phyloP scores from a whole-genome alignment of 441 rosid species.

The Hypseocharis bilobata region DNA sequence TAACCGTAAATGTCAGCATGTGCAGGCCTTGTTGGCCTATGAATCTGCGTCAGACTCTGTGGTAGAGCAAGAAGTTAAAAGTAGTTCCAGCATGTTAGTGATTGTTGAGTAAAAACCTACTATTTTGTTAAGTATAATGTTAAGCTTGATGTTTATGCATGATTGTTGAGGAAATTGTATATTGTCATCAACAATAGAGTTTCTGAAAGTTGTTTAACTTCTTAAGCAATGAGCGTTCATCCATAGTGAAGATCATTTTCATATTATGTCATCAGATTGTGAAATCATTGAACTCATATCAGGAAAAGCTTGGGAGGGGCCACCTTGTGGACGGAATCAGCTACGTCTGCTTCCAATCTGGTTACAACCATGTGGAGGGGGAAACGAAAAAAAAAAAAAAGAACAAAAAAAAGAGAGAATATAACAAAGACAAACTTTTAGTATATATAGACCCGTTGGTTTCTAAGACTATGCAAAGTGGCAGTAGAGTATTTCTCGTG shows the following conservation, averaged over 20 bases:
- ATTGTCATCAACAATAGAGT: no score
- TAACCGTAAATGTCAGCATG: no score
- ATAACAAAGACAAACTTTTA: constrained; percentile 21
- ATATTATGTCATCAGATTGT: constrained; percentile 12
- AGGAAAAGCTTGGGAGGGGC: constrained; percentile 31
- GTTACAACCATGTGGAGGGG: constrained; percentile 23
- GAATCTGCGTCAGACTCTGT: not conserved
- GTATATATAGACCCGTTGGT: constrained; percentile 32
- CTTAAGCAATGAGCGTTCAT: constrained; percentile 1
- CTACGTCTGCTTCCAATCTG: constrained; percentile 28
- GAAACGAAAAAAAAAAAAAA: constrained; percentile 19
- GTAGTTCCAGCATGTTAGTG: no score
- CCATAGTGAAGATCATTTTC: not conserved
- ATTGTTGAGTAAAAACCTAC: no score
- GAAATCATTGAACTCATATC: constrained; percentile 28
- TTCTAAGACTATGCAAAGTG: constrained; percentile 15
- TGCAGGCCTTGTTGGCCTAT: not conserved
- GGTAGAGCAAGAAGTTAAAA: no score
- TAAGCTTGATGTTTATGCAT: not conserved
- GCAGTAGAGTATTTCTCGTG: not conserved
- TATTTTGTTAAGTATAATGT: not conserved
- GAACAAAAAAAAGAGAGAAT: constrained; percentile 3
- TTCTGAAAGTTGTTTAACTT: not conserved
- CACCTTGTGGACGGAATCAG: constrained; percentile 36
- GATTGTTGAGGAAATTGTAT: not conserved